Evolutionary conservation across 768 basidiomycete genomes (phyloP).

Genomic region (Suillus decipiens): DNA sequence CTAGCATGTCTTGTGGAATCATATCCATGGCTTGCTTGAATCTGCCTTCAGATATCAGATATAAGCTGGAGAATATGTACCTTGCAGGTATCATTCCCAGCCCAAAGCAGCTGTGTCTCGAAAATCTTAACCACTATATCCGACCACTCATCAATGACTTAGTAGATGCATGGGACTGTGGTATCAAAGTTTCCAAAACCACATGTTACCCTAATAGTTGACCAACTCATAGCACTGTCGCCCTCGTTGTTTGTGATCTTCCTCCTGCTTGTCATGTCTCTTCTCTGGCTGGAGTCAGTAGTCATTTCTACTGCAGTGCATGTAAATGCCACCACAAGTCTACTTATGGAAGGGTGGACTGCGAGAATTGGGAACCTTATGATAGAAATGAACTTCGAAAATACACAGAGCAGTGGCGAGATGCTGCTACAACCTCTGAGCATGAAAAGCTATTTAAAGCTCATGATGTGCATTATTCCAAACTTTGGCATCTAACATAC

Average conservation of each 20-base stretch:
- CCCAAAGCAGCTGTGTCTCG: slow-evolving; percentile 23
- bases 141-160: slow-evolving; percentile 16
- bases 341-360: slow-evolving; percentile 8
- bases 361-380: slow-evolving; percentile 16
- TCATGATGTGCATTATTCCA: slow-evolving; percentile 19
- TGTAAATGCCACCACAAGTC: slow-evolving; percentile 24
- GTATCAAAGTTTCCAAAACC: slow-evolving; percentile 19
- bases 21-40: slow-evolving; percentile 24
- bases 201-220: slow-evolving; percentile 14
- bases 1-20: no score
- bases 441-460: slow-evolving; percentile 11
- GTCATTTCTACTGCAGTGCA: slow-evolving; percentile 31
- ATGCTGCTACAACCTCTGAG: slow-evolving; percentile 8
- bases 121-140: slow-evolving; percentile 24
- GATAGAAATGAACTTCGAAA: slow-evolving; percentile 12
- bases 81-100: slow-evolving; percentile 16
- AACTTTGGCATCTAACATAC: slow-evolving; percentile 21
- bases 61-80: no score
- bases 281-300: slow-evolving; percentile 24
- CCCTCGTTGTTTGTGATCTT: slow-evolving; percentile 33
- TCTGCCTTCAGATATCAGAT: slow-evolving; percentile 3
- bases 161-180: slow-evolving; percentile 15
- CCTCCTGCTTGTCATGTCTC: slow-evolving; percentile 24
- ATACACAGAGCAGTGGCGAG: slow-evolving; percentile 14
- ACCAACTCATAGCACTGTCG: slow-evolving; percentile 17